Base-by-base conservation (phyloP, 2,329 filamentous ascomycete species). In the Periconia sp. region DNA sequence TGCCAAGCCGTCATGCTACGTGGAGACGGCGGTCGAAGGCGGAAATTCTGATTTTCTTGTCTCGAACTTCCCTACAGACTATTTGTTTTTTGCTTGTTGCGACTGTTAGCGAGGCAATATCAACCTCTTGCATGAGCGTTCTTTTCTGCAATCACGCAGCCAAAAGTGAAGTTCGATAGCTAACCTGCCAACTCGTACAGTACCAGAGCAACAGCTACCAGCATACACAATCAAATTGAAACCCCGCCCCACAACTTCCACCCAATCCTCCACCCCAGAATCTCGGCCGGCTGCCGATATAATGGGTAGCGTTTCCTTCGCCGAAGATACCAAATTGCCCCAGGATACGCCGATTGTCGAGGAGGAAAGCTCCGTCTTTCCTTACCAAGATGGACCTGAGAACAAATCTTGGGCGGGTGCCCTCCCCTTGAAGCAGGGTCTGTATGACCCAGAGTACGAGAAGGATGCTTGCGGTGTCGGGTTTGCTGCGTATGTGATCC, bases 381-480 rank as follows among this genome's bases (percentile, higher is more conserved):
- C 90, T 72, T 97, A 94, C 75, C 86, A 94, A 73, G 86, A 81
- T 65, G 74, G 73, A 43, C 76, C 85, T 48, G 86, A 91, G 72
- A 90, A 91, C 78, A 90, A 91, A 71, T 92, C 89, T 58, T 95
- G 94, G 94, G 94, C 92, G 63, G 89, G 92, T 68, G 88, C 92
- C 69, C 83, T 99, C 63, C 94, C 94, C 67, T 84, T 95, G 82
- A 95, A 95, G 85, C 92, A 97, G 85, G 94, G 92, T 81, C 84
- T 99, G 37, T 99, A 99, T 71, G 92, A 97, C 77, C 94, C 94
- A 52, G 85, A 86, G 71, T 84, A 95, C 55, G 94, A 97, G 77
- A 97, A 97, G 75, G 94, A 99, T 92, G 92, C 94, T 59, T 99
- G 94, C 70, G 94, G 94, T 88, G 94, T 99, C 66, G 94, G 94